Base-by-base conservation (phyloP, 495 filamentous ascomycete species). In the Cryomyces antarcticus region DNA sequence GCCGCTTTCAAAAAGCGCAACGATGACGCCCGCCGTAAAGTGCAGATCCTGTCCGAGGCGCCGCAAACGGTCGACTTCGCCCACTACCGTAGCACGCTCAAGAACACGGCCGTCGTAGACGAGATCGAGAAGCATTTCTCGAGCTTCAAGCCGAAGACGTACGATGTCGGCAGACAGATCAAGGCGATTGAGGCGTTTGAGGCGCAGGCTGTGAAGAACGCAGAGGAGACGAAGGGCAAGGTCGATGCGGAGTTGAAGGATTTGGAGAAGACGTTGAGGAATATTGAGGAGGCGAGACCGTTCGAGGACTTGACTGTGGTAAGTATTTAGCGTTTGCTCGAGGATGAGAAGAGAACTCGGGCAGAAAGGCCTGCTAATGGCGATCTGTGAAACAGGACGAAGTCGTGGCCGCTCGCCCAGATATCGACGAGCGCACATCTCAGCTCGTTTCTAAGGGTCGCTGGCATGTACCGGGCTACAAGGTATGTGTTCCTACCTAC, bases 1-100 rank as follows among this genome's bases (percentile, higher is more conserved):
- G 77, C 83, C 59, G 68, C 82, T 52, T 99, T 99, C 79, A 99
- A 99, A 72, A 88, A 93, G 77, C 89, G 92, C 66, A 95, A 96
- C 71, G 92, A 99, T 52, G 87, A 96, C 57, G 87, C 82, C 59
- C 88, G 89, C 67, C 87, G 92, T 66, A 87, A 85, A 67, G 69
- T 96, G 31, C 70, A 72, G 58, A 43, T 73, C 37, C 82, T 96
- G 36, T 72, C 71, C 39, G 80, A 89, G 57, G 74, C 77, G 54
- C 70, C 87, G 41, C 79, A 82, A 59, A 68, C 72, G 30, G 70
- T 99, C 64, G 86, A 99, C 74, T 95, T 96, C 68, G 61, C 74
- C 48, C 71, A 84, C 62, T 99, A 95, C 82, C 87, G 89, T 66
- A 62, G 66, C 57, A 56, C 78, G 51, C 79, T 99, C 50, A 93